Evolutionary conservation across 345 rosid species (phyloP).

Genomic region (Syzygium grande): DNA sequence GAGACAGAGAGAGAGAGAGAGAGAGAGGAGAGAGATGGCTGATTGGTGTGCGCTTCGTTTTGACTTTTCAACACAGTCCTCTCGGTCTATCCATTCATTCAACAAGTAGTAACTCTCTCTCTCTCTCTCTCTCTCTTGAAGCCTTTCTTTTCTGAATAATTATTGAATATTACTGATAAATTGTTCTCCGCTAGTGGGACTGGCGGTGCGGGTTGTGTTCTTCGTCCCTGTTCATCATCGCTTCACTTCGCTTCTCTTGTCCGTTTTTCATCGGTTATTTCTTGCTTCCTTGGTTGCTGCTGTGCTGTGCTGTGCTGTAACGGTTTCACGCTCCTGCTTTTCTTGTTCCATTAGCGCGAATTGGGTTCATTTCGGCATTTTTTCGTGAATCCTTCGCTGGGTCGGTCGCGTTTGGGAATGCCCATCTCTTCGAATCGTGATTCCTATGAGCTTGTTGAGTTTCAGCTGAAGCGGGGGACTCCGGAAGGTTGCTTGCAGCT

Average conservation of each 20-base stretch:
- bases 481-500: neutral
- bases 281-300: no score
- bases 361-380: neutral
- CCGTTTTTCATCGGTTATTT: no score
- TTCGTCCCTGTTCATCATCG: neutral
- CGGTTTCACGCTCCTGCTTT: no score
- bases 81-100: neutral
- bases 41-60: neutral
- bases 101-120: neutral
- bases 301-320: no score
- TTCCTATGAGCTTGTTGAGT: neutral
- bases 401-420: neutral
- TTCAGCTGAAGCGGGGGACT: neutral
- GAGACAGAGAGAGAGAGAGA: no score
- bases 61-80: neutral
- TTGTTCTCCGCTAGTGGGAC: neutral
- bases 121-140: neutral
- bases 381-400: neutral
- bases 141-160: neutral
- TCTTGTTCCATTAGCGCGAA: neutral
- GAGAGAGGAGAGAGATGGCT: neutral
- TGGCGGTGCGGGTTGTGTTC: neutral
- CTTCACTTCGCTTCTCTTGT: neutral
- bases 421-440: neutral
- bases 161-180: neutral